Percentiles rank a stretch among this genome's conserved stretches.
Conservation (phyloP, 768 basidiomycete genomes). For the Rhodotorula taiwanensis region DNA sequence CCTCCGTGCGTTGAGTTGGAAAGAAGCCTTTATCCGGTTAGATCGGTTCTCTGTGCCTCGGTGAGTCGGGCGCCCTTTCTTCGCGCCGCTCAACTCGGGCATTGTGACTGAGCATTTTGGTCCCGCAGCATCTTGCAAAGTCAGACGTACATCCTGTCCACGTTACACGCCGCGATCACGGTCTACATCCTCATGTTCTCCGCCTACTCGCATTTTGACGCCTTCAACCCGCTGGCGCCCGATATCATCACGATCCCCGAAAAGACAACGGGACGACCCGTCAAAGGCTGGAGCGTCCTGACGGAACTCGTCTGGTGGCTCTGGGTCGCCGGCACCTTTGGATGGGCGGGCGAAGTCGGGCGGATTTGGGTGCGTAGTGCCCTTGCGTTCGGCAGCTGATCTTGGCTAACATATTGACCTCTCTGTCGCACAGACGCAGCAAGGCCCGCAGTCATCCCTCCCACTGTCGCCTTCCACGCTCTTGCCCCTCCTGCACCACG, state of each 20-base stretch:
- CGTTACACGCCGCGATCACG: slow-evolving; percentile 29
- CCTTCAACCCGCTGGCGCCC: slow-evolving; percentile 34
- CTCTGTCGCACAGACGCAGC: slow-evolving; percentile 1
- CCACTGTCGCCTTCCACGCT: slow-evolving; percentile 34
- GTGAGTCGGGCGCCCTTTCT: slow-evolving; percentile 1
- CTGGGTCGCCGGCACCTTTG: slow-evolving; percentile 33
- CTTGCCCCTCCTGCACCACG: slow-evolving; percentile 35
- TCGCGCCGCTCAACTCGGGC: background rate
- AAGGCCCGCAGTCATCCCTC: slow-evolving; percentile 27
- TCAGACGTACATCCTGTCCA: slow-evolving; percentile 32
- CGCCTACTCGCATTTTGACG: slow-evolving; percentile 32
- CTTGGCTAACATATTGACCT: too few species aligned
- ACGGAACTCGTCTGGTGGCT: slow-evolving; percentile 27
- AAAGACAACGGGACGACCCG: background rate
- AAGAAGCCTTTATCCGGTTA: slow-evolving; percentile 24
- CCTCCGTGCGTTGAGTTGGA: slow-evolving; percentile 8
- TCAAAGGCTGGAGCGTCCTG: slow-evolving; percentile 22
- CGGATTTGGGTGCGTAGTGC: slow-evolving; percentile 27
- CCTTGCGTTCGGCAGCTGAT: background rate
- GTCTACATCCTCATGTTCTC: slow-evolving; percentile 38
- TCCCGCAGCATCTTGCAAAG: slow-evolving; percentile 20
- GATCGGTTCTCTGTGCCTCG: slow-evolving; percentile 36
- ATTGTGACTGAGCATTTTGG: too few species aligned
- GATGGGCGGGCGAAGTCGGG: slow-evolving; percentile 35
- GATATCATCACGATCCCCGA: background rate